Evolutionary conservation across 371 early-diverging fungal species (phyloP).

Genomic region (Lichtheimia corymbifera): DNA sequence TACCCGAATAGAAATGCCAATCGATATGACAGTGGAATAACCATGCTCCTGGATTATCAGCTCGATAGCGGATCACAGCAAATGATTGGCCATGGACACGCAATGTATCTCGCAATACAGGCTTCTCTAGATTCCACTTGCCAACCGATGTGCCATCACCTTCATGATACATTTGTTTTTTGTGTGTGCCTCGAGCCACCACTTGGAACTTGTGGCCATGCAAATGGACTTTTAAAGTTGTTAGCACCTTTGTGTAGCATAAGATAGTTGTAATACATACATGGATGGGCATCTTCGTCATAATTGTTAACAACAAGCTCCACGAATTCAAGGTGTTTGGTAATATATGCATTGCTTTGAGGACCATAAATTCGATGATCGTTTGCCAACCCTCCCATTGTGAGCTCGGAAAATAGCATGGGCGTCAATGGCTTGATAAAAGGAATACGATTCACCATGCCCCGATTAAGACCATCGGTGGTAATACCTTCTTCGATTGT

Average conservation of each 20-base stretch:
- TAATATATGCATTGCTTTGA: conserved; percentile 47
- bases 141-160: conserved; percentile 18
- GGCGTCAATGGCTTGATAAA: conserved; percentile 66
- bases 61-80: conserved; percentile 65
- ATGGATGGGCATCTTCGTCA: conserved; percentile 70
- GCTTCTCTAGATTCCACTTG: conserved; percentile 44
- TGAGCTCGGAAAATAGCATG: conserved; percentile 59
- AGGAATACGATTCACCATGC: conserved; percentile 73
- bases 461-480: conserved; percentile 73
- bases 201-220: conserved; percentile 85
- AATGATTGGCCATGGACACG: conserved; percentile 55
- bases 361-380: conserved; percentile 62
- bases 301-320: conserved; percentile 63
- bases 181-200: conserved; percentile 50
- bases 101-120: conserved; percentile 69
- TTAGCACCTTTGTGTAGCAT: neutral
- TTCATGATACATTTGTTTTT: conserved; percentile 22
- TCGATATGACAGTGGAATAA: conserved; percentile 78
- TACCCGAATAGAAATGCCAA: conserved; percentile 73
- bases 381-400: conserved; percentile 52
- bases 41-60: conserved; percentile 82
- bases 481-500: conserved; percentile 59
- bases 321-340: conserved; percentile 46
- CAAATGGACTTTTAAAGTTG: conserved; percentile 56
- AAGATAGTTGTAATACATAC: conserved; percentile 15